Base-by-base conservation (phyloP, 306 rosid genomes). In the Cicer cuneatum region DNA sequence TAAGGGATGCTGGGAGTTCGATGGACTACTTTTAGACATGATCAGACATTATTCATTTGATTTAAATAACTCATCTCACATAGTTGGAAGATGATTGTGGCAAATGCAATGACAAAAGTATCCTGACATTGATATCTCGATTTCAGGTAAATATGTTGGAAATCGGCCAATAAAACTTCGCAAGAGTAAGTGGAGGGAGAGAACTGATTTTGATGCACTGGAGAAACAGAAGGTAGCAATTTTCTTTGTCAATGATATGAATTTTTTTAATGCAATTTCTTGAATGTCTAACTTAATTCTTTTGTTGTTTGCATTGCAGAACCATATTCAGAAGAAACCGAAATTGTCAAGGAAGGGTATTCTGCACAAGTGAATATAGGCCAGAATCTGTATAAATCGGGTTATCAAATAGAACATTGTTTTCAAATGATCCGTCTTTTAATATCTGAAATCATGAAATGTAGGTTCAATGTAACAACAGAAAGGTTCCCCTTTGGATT, bases 121-220 rank as follows among this genome's bases (percentile, higher is more conserved):
- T 14, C 13, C 37, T 57, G 58, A 18, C 21, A 54, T 72, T 58
- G 64, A 12, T 18, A 66, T 66, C 64, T 29, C 72, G 49, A 64
- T 82, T 66, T 53, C 85, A 95, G 99, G 99, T 41, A 95, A 92
- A 67, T 95, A 95, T 48, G 98, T 95, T 19, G 99, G 99, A 71
- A 95, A 95, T 75, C 83, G 98, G 33, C 99, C 99, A 10, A 95
- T 95, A 71, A 95, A 95, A 83, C 85, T 92, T 11, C 94, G 96
- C 18, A 95, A 92, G 84, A 95, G 99, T 72, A 95, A 95, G 80
- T 95, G 98, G 99, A 89, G 78, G 80, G 99, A 95, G 86, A 89
- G 99, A 84, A 95, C 84, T 52, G 98, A 95, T 60, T 65, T 29
- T 10, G 98, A 82, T 15, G 93, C 99, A 6, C 73, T 87, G 63